Conservation (phyloP, 2,329 filamentous ascomycete genomes). For the Stenocarpella maydis region DNA sequence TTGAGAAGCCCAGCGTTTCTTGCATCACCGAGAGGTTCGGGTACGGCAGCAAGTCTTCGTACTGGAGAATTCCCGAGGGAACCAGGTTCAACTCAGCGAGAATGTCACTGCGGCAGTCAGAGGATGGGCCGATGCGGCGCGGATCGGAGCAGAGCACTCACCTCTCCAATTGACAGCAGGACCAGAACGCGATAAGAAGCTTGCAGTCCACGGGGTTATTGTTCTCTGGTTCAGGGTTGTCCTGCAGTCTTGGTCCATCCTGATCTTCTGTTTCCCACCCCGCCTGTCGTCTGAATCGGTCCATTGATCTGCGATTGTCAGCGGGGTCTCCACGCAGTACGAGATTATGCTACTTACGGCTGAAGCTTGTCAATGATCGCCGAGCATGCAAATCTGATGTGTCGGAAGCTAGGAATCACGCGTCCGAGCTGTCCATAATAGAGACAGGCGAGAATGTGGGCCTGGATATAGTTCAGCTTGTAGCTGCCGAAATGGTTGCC, state of each 20-base stretch:
- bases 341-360: conserved; percentile 59
- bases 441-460: conserved; percentile 82
- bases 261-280: background rate
- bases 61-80: conserved; percentile 67
- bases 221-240: background rate
- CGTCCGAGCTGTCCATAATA: conserved; percentile 90
- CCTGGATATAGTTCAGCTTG: conserved; percentile 84
- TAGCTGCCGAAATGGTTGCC: conserved; percentile 82
- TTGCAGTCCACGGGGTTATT: conserved; percentile 64
- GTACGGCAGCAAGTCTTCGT: conserved; percentile 71
- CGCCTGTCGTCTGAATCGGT: conserved; percentile 48
- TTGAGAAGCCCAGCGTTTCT: conserved; percentile 53
- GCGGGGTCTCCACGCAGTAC: background rate
- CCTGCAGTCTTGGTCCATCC: conserved; percentile 36
- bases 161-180: conserved; percentile 91
- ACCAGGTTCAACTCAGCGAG: conserved; percentile 81
- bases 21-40: conserved; percentile 62
- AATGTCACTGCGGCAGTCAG: conserved; percentile 71
- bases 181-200: conserved; percentile 85
- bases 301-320: conserved; percentile 52
- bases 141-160: conserved; percentile 46
- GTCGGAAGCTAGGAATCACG: conserved; percentile 82
- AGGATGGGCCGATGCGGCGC: conserved; percentile 32
- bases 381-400: conserved; percentile 64
- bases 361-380: conserved; percentile 77